Evolutionary conservation across 1,139 yeast species (phyloP).

Genomic region (Protomyces inouyei): DNA sequence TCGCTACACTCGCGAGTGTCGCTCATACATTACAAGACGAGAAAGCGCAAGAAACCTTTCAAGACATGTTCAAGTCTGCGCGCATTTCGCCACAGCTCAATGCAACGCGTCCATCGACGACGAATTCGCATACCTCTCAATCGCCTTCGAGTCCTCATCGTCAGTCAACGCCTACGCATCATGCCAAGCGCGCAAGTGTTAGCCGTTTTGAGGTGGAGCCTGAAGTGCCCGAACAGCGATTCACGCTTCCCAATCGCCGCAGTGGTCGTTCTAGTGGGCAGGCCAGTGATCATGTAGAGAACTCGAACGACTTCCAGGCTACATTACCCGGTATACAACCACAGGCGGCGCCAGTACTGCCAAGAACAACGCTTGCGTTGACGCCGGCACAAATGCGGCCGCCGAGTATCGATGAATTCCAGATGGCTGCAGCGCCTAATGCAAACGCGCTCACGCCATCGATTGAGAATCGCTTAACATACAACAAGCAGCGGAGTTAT

Average conservation of each 20-base stretch:
- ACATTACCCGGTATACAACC: background rate
- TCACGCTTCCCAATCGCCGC: slow-evolving; percentile 12
- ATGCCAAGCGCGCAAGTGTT: background rate
- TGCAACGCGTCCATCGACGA: slow-evolving; percentile 6
- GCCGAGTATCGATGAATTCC: background rate
- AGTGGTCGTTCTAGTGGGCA: background rate
- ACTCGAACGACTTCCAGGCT: background rate
- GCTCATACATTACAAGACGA: slow-evolving; percentile 3
- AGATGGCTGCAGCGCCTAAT: background rate
- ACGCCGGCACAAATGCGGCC: background rate
- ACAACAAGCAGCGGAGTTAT: background rate
- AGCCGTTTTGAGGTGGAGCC: background rate
- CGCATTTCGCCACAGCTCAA: slow-evolving; percentile 10
- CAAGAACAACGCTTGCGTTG: background rate
- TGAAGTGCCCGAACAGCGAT: slow-evolving; percentile 1
- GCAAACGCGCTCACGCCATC: slow-evolving; percentile 4
- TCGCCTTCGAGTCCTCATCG: background rate
- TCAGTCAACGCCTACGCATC: background rate
- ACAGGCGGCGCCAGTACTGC: background rate
- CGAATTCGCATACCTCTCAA: background rate
- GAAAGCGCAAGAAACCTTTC: slow-evolving; percentile 19
- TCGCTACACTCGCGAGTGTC: background rate
- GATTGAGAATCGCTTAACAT: background rate
- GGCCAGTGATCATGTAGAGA: background rate
- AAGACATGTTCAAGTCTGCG: slow-evolving; percentile 23